Evolutionary conservation across 176 grass and related monocot genomes (phyloP), one percentile per base, ranked within the genome.

Genomic region (Carex kokanica): DNA sequence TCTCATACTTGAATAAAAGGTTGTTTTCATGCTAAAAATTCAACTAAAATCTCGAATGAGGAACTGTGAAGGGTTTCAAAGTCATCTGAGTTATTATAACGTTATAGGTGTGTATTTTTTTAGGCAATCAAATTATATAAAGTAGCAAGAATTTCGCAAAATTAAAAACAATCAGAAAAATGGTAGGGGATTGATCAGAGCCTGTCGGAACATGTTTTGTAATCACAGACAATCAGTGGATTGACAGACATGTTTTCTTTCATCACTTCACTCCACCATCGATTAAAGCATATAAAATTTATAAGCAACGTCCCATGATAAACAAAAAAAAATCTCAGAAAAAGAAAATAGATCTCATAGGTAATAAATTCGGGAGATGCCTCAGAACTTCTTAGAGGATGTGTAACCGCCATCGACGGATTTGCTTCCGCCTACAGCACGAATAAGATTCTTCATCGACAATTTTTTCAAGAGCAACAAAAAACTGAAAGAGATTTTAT

Each of bases 341-440:
- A 69, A 3, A 13, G 38, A 51, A 47, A 24, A 14, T 12, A 43
- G 0, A 72, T 11, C 2, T 18, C 0, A 71, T 0, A 41, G 49
- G 1, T 24, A 51, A 25, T 51, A 25, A n/a, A 12, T 5, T 24
- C 7, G 23, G 21, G 11, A 15, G 43, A 74, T 8, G 69, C 14
- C 70, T 74, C 70, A 74, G 70, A 74, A 74, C 70, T 74, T 74
- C 70, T 74, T 74, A 74, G 70, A 74, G 70, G 70, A 74, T 74
- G 70, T 74, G 70, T 52, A 74, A 27, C 70, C 51, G 70, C 5
- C 70, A 74, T 74, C 10, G 70, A 52, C 41, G 43, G 70, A 74
- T 52, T 74, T 25, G 20, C 36, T 20, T 74, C 43, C 70, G 70
- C 2, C 70, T 74, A 74, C 70, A 74, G 70, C 70, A 74, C 70